Conservation (phyloP, 2,329 filamentous ascomycete genomes). For the Diaporthe vexans region DNA sequence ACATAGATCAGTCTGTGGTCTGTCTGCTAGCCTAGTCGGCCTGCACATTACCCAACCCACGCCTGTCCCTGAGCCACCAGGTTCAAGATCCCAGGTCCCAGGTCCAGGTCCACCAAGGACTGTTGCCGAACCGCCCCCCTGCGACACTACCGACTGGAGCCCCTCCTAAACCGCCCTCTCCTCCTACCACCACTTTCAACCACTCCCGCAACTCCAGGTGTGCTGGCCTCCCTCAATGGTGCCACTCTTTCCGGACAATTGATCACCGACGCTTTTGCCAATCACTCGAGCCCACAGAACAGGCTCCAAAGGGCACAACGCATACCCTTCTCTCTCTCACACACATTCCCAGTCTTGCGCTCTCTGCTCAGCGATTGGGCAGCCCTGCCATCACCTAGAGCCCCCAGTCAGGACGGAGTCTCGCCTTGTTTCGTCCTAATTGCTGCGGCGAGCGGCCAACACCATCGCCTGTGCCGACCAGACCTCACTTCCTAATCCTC, state of each 20-base stretch:
- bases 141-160: constrained; percentile 18
- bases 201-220: constrained; percentile 25
- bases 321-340: background rate
- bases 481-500: constrained; percentile 15
- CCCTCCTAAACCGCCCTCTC: constrained; percentile 26
- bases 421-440: constrained; percentile 36
- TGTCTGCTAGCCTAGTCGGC: background rate
- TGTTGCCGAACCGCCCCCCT: constrained; percentile 31
- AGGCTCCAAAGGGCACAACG: background rate
- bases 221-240: constrained; percentile 29
- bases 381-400: constrained; percentile 14
- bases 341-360: constrained; percentile 1
- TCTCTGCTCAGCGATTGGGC: constrained; percentile 17
- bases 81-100: constrained; percentile 12
- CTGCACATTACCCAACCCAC: constrained; percentile 24
- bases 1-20: background rate
- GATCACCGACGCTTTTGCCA: constrained; percentile 15
- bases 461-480: constrained; percentile 19
- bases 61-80: constrained; percentile 16
- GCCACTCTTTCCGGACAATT: constrained; percentile 27
- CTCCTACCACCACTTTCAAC: constrained; percentile 1
- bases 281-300: constrained; percentile 27
- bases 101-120: constrained; percentile 25
- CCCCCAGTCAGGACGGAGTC: constrained; percentile 28
- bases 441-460: constrained; percentile 34